phyloP scores from a whole-genome alignment of 1,284 basidiomycete genomes.

The Somion occarium region DNA sequence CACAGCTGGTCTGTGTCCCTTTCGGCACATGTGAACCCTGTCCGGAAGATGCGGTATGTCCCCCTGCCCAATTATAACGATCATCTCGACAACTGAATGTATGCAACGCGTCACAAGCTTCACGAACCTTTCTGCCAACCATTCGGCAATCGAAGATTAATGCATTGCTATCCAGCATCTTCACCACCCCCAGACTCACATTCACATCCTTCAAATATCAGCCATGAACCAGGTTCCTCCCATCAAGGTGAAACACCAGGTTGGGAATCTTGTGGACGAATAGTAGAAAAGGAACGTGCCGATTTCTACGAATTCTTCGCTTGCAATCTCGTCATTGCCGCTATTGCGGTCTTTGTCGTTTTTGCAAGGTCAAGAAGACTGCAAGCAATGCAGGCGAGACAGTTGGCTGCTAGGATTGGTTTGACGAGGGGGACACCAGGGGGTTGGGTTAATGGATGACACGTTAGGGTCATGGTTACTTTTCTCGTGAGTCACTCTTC shows the following conservation, averaged over 20 bases:
- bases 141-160: conserved; percentile 82
- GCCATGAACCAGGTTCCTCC: conserved; percentile 14
- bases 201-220: conserved; percentile 12
- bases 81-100: conserved; percentile 1
- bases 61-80: conserved; percentile 1
- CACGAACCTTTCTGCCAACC: conserved; percentile 87
- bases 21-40: conserved; percentile 83
- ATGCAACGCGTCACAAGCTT: conserved; percentile 47
- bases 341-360: conserved; percentile 60
- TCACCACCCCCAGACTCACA: conserved; percentile 14
- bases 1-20: conserved; percentile 57
- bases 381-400: conserved; percentile 69
- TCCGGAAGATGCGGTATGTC: conserved; percentile 69
- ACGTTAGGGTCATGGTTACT: too few relatives aligned
- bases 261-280: conserved; percentile 88
- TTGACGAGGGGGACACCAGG: conserved; percentile 30
- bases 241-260: conserved; percentile 67
- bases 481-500: too few relatives aligned
- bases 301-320: conserved; percentile 88
- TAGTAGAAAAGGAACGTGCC: conserved; percentile 68
- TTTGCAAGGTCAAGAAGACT: conserved; percentile 65
- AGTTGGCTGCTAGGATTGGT: conserved; percentile 81
- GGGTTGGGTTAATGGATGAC: conserved; percentile 3
- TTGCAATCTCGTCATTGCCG: conserved; percentile 71
- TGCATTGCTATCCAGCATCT: conserved; percentile 66